phyloP scores from a whole-genome alignment of 805 yeast genomes.

The Lipomyces sp. region DNA sequence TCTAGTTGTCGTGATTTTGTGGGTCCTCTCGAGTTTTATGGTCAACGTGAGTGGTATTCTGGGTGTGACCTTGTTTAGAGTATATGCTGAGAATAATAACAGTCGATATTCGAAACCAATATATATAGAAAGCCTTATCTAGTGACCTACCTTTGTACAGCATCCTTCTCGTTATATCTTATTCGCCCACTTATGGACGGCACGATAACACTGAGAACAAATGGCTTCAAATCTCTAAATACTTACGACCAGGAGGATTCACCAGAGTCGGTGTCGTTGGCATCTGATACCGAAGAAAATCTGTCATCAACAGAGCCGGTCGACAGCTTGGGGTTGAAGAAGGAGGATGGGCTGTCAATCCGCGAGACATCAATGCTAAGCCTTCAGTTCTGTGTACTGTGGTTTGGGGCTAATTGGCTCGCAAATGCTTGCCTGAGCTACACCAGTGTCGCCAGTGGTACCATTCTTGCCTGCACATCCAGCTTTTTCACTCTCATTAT shows the following conservation, averaged over 20 bases:
- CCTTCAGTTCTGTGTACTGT: slow-evolving; percentile 78
- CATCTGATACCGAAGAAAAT: neutral
- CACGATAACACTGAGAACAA: slow-evolving; percentile 1
- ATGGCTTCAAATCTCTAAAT: neutral
- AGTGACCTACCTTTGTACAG: slow-evolving; percentile 89
- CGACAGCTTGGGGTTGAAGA: slow-evolving; percentile 1
- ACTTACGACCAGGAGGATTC: slow-evolving; percentile 7
- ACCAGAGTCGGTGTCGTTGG: slow-evolving; percentile 9
- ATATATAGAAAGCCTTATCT: slow-evolving; percentile 86
- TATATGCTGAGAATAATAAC: neutral
- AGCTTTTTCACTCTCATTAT: slow-evolving; percentile 88
- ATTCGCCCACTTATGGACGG: slow-evolving; percentile 56
- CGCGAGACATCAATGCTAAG: slow-evolving; percentile 75
- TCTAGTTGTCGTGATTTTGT: slow-evolving; percentile 43
- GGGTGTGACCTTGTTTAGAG: neutral
- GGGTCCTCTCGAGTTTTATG: slow-evolving; percentile 90
- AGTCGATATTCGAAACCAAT: slow-evolving; percentile 63
- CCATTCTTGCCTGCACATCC: slow-evolving; percentile 88
- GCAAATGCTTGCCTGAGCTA: slow-evolving; percentile 86
- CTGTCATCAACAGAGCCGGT: slow-evolving; percentile 6
- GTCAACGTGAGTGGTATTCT: slow-evolving; percentile 59
- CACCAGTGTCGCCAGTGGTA: slow-evolving; percentile 93
- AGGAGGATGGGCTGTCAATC: slow-evolving; percentile 35
- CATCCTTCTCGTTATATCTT: slow-evolving; percentile 78
- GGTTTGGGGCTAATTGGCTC: slow-evolving; percentile 89